Evolutionary conservation across 1,284 basidiomycete species (phyloP), one percentile per base, ranked within the genome.

Genomic region (Pyrrhoderma lamaoense): DNA sequence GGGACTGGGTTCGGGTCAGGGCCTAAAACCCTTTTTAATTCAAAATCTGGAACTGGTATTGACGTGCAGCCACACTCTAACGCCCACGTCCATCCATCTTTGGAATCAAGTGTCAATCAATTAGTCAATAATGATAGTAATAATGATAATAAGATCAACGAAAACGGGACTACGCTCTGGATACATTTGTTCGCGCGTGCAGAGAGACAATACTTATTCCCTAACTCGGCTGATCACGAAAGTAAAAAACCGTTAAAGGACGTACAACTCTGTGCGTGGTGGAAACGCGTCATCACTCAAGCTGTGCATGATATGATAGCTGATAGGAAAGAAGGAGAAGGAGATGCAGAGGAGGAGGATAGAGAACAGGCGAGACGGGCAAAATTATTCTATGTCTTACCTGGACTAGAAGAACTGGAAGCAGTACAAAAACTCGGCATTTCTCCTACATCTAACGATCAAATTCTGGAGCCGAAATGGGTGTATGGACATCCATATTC

Each of bases 171-270:
- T 40, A 67, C 78, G 55, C 63, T 93, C 3, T 85, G 88, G 75
- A 73, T 97, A 5, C 91, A 96, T 59, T 74, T 98, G 25, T 96
- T 99, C 62, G 95, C 95, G 1, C 77, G 93, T 16, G 82, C 89
- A 1, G 94, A 98, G 67, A 73, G 71, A 34, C 93, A 97, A 64
- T 99, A 99, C 65, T 74, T 99, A 25, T 98, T 99, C 65, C 89
- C 94, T 0, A 92, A 93, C 62, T 92, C 89, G n/a, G 72, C 80
- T 2, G 82, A 92, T 22, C 85, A 79, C 58, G 42, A 66, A 1
- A 77, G 77, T 31, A 98, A 98, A 70, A 77, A 73, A 21, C 84
- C 89, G 1, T 68, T 95, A 47, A 77, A 77, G 34, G 95, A 97
- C 61, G 73, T 84, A 22, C 78, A 77, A 58, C 76, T 99, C 1